Conservation (phyloP, 495 filamentous ascomycete genomes). For the Penicillium argentinense region DNA sequence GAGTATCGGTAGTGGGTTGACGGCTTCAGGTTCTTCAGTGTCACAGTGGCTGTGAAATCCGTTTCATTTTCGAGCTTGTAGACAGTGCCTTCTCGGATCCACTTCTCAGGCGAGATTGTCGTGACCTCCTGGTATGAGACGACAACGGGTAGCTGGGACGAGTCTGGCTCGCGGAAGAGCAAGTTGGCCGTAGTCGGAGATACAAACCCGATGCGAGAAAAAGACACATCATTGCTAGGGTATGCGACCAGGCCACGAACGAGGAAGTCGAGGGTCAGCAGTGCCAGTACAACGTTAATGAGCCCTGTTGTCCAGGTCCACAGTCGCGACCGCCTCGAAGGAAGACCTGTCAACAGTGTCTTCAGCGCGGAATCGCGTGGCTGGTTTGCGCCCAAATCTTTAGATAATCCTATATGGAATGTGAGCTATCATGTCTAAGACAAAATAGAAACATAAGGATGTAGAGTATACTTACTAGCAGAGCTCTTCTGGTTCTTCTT, state of each 20-base stretch:
- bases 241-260: constrained; percentile 67
- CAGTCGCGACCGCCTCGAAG: constrained; percentile 55
- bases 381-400: background rate
- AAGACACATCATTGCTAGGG: constrained; percentile 71
- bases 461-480: constrained; percentile 1
- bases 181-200: constrained; percentile 78
- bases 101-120: constrained; percentile 33
- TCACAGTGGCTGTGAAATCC: constrained; percentile 74
- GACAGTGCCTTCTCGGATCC: constrained; percentile 66
- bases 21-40: constrained; percentile 52
- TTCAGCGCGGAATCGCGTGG: constrained; percentile 42
- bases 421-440: no score
- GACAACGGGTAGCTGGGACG: constrained; percentile 68
- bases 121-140: constrained; percentile 57
- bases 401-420: background rate
- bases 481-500: constrained; percentile 8
- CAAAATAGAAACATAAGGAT: no score
- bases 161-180: constrained; percentile 79
- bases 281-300: constrained; percentile 66
- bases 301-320: constrained; percentile 62
- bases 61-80: constrained; percentile 67
- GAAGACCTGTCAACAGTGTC: constrained; percentile 74
- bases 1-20: constrained; percentile 75
- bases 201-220: constrained; percentile 82
- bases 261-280: constrained; percentile 70